Evolutionary conservation across 345 rosid species (phyloP).

Genomic region (Bruguiera gymnorhiza): DNA sequence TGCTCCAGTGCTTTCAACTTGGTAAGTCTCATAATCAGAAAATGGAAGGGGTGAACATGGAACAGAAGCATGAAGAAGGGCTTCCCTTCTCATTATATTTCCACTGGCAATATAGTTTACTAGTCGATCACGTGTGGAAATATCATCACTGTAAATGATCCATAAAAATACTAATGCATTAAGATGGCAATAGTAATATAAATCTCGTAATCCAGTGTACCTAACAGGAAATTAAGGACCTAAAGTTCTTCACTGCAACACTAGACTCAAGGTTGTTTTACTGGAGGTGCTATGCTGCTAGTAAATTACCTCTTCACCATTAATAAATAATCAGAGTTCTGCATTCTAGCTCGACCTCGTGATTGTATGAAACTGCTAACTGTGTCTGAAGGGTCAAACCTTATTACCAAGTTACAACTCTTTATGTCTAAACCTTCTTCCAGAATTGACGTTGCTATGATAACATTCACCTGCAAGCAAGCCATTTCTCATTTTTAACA

Average conservation of each 20-base stretch:
- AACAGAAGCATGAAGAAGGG: constrained; percentile 47
- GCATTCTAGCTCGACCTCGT: constrained; percentile 95
- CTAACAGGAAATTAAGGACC: not conserved
- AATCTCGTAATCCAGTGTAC: not conserved
- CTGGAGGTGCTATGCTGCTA: not conserved
- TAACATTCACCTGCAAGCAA: constrained; percentile 59
- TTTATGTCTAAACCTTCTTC: constrained; percentile 97
- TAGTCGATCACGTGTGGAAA: constrained; percentile 43
- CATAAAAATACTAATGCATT: no score
- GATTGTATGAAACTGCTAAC: constrained; percentile 94
- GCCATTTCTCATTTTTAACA: no score
- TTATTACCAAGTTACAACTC: constrained; percentile 76
- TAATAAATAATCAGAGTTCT: constrained; percentile 70
- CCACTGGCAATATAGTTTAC: constrained; percentile 61
- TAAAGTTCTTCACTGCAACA: not conserved
- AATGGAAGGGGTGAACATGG: constrained; percentile 51
- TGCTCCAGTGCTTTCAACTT: constrained; percentile 65
- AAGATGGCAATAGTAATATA: no score
- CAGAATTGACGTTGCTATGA: constrained; percentile 85
- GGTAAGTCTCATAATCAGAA: constrained; percentile 35
- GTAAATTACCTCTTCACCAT: constrained; percentile 58
- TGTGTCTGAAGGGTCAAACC: constrained; percentile 77
- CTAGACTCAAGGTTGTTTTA: not conserved
- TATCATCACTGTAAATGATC: constrained; percentile 48
- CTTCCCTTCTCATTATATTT: constrained; percentile 67